A percentile compares a stretch with the other conserved stretches of the same genome.
These are phyloP conservation scores for Ceriops decandra DNA, from an alignment of 345 rosid genomes.

Conservation along the genomic window DNA sequence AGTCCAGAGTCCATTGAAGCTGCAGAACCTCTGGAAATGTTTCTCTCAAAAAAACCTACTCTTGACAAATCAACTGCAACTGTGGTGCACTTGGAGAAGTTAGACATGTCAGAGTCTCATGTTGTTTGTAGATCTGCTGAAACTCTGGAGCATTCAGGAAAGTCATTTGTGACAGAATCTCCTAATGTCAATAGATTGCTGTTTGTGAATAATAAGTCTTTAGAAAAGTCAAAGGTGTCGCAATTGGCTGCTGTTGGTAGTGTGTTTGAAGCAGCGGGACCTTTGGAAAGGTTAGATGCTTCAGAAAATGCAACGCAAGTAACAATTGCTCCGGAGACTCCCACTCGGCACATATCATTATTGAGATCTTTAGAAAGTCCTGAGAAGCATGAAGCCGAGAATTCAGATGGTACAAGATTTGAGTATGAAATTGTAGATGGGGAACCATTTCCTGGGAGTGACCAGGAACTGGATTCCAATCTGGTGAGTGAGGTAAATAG, in stretches of 20 bases:
- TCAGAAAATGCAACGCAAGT: slow-evolving; percentile 23
- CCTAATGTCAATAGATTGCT: neutral
- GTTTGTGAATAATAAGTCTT: neutral
- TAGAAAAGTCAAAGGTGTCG: neutral
- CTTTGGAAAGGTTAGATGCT: slow-evolving; percentile 14
- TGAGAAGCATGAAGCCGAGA: slow-evolving; percentile 27
- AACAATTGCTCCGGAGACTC: slow-evolving; percentile 71
- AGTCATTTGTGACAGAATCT: slow-evolving; percentile 18
- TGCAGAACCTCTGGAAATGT: slow-evolving; percentile 8
- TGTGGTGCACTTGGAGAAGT: neutral
- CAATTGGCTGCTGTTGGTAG: slow-evolving; percentile 12
- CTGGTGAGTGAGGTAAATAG: slow-evolving; percentile 41
- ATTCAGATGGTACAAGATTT: slow-evolving; percentile 21
- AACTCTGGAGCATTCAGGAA: slow-evolving; percentile 16
- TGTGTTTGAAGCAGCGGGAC: slow-evolving; percentile 12
- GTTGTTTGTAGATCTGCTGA: slow-evolving; percentile 3
- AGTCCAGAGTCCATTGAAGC: slow-evolving; percentile 9
- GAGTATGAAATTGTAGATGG: slow-evolving; percentile 21
- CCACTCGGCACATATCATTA: slow-evolving; percentile 34
- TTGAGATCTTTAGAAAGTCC: slow-evolving; percentile 38
- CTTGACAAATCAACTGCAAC: slow-evolving; percentile 4
- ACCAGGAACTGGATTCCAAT: slow-evolving; percentile 36
- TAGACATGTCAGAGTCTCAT: slow-evolving; percentile 4
- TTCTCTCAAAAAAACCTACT: slow-evolving; percentile 11
- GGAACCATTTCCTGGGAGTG: slow-evolving; percentile 22